Percentiles rank a stretch among this genome's conserved stretches.
Evolutionary conservation across 176 grass and related monocot species (phyloP).

Genomic region (Luzula sylvatica): DNA sequence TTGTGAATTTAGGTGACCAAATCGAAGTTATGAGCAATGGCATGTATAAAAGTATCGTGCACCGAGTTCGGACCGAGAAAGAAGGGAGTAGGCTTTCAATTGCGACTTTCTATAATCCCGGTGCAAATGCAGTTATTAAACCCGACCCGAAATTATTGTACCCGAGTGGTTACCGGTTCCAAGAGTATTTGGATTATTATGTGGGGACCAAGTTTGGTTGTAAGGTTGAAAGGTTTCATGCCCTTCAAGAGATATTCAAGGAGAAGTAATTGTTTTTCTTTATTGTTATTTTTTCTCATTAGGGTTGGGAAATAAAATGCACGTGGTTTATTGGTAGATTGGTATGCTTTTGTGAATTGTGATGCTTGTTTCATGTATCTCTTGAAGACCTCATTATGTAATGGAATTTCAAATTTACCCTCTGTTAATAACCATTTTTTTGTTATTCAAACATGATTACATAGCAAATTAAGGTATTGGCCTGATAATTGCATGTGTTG

Average conservation of each 20-base stretch:
- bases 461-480: too few relatives aligned
- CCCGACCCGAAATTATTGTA: conserved; percentile 34
- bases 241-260: conserved; percentile 38
- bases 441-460: too few relatives aligned
- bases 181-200: conserved; percentile 75
- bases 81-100: conserved; percentile 50
- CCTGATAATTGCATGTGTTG: too few relatives aligned
- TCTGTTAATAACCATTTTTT: too few relatives aligned
- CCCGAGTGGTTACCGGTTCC: conserved; percentile 57
- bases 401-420: neutral
- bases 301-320: neutral
- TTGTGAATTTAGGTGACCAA: conserved; percentile 90
- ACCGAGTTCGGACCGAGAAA: conserved; percentile 35
- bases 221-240: conserved; percentile 50
- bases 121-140: conserved; percentile 26
- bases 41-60: conserved; percentile 51
- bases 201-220: conserved; percentile 68
- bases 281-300: neutral
- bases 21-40: conserved; percentile 78
- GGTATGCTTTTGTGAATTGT: conserved; percentile 6
- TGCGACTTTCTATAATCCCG: conserved; percentile 89
- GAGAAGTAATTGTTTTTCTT: neutral
- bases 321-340: neutral
- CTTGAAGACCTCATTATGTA: neutral
- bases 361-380: neutral